phyloP scores from a whole-genome alignment of 371 early-diverging fungal genomes.

The Syncephalis fuscata region DNA sequence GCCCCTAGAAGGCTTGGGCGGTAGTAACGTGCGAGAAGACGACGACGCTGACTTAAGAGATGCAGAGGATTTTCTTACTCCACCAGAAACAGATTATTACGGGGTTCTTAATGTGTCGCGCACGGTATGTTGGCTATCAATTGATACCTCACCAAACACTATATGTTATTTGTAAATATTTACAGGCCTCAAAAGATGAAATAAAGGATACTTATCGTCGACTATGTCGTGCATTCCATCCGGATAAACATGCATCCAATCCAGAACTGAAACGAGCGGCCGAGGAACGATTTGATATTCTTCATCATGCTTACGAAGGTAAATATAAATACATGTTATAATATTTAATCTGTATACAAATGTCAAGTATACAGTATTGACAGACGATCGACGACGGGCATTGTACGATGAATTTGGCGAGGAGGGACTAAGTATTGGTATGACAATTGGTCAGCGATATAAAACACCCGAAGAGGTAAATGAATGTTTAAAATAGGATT shows the following conservation, averaged over 20 bases:
- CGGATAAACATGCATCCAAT: conserved; percentile 57
- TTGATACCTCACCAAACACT: too few relatives aligned
- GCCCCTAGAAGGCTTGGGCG: too few relatives aligned
- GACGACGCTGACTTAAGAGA: too few relatives aligned
- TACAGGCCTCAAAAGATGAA: conserved; percentile 41
- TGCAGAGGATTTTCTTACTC: conserved; percentile 16
- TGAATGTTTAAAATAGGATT: background rate
- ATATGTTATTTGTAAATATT: background rate
- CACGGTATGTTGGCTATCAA: too few relatives aligned
- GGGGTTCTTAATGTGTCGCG: conserved; percentile 66
- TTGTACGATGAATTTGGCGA: conserved; percentile 90
- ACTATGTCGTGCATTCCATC: conserved; percentile 72
- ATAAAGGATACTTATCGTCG: conserved; percentile 73
- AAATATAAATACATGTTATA: conserved; percentile 7
- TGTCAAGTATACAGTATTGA: conserved; percentile 34
- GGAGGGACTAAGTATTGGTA: conserved; percentile 52
- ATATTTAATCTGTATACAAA: background rate
- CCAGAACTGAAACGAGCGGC: conserved; percentile 34
- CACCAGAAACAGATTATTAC: conserved; percentile 52
- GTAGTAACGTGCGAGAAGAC: too few relatives aligned
- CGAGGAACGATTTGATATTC: conserved; percentile 58
- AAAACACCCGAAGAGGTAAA: conserved; percentile 71
- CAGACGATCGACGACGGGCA: conserved; percentile 58
- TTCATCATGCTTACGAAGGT: conserved; percentile 83
- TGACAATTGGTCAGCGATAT: conserved; percentile 59